Evolutionary conservation across 176 grass and related monocot species (phyloP).

Genomic region (Ampelocalamus luodianensis): DNA sequence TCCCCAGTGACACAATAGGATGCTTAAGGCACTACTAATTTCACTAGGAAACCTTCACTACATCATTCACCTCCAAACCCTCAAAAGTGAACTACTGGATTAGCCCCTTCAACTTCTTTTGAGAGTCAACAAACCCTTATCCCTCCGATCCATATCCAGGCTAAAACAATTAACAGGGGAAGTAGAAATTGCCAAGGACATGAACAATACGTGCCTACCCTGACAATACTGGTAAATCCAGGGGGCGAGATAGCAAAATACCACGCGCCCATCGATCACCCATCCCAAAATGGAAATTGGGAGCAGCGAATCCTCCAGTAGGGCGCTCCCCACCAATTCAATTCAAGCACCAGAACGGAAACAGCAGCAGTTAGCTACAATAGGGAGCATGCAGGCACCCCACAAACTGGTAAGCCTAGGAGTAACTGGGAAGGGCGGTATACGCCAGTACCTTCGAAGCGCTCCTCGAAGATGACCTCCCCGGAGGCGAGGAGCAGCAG

Average conservation of each 20-base stretch:
- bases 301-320: slow-evolving; percentile 29
- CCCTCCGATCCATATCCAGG: not conserved
- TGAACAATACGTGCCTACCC: not conserved
- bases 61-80: not conserved
- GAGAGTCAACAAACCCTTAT: not conserved
- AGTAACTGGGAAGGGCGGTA: slow-evolving; percentile 1
- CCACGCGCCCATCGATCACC: not conserved
- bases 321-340: not conserved
- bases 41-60: not conserved
- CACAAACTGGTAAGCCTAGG: not conserved
- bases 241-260: not conserved
- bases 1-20: not conserved
- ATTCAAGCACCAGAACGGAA: slow-evolving; percentile 3
- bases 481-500: slow-evolving; percentile 60
- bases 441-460: slow-evolving; percentile 72
- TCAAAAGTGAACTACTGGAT: not conserved
- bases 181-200: not conserved
- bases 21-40: not conserved
- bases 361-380: slow-evolving; percentile 3
- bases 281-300: slow-evolving; percentile 30
- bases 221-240: slow-evolving; percentile 22
- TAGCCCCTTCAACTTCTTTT: not conserved
- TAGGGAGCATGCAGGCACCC: slow-evolving; percentile 4
- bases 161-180: not conserved
- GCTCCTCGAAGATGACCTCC: slow-evolving; percentile 96